These are phyloP conservation scores for Teunomyces atbi DNA, from an alignment of 805 yeast genomes.

Conservation along the genomic window DNA sequence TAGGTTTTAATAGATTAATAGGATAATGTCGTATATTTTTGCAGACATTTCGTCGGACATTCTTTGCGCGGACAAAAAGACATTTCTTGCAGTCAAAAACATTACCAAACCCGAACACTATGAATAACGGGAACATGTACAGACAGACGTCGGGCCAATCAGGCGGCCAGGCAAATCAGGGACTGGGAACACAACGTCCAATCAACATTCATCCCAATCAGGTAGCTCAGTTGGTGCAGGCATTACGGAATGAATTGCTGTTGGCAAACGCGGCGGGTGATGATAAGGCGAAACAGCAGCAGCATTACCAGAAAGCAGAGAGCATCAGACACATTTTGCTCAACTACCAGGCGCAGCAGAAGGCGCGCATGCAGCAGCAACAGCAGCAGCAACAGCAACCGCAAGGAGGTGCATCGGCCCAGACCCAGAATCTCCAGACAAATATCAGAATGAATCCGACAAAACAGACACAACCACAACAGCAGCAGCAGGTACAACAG, in stretches of 20 bases:
- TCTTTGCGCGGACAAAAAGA: no score
- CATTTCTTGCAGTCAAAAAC: not conserved
- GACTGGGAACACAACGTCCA: conserved; percentile 9
- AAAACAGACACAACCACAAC: not conserved
- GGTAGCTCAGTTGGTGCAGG: conserved; percentile 58
- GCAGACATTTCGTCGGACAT: no score
- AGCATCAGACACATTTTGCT: conserved; percentile 60
- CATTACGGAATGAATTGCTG: conserved; percentile 56
- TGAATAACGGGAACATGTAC: conserved; percentile 5
- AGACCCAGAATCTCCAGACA: not conserved
- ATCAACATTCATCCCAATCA: conserved; percentile 46
- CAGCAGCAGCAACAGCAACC: conserved; percentile 20
- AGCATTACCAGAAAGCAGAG: conserved; percentile 61
- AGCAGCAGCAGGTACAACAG: not conserved
- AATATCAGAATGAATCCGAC: not conserved
- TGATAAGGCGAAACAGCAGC: conserved; percentile 59
- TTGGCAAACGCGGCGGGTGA: conserved; percentile 63
- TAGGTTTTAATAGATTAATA: conserved; percentile 1
- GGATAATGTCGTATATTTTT: not conserved
- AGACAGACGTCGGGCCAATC: not conserved
- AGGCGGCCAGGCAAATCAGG: not conserved
- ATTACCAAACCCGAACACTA: not conserved
- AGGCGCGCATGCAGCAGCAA: conserved; percentile 17
- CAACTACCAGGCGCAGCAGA: conserved; percentile 50
- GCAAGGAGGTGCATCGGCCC: conserved; percentile 13